Evolutionary conservation across 2,329 filamentous ascomycete genomes (phyloP).

Genomic region (Trichoderma cornu-damae): DNA sequence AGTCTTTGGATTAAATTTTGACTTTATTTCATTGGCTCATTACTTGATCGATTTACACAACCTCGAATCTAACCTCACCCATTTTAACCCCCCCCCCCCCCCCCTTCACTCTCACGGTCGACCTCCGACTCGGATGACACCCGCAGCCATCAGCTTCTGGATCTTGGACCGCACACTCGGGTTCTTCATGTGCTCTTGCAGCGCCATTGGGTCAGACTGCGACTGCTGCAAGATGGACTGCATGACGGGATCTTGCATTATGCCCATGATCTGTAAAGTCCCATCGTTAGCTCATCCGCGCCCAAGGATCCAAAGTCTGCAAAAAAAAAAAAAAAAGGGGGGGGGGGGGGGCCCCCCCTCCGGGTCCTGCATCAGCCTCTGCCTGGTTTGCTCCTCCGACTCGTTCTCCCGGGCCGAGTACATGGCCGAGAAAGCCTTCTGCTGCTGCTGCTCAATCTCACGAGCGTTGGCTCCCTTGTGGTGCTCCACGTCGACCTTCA

Average conservation of each 20-base stretch:
- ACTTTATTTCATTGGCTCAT: constrained; percentile 12
- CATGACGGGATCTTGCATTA: constrained; percentile 96
- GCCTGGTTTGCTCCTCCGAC: constrained; percentile 91
- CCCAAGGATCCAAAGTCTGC: background rate
- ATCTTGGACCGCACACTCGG: constrained; percentile 78
- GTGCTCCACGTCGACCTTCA: constrained; percentile 65
- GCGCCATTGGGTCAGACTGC: constrained; percentile 82
- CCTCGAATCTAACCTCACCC: background rate
- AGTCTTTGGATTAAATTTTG: too few species aligned
- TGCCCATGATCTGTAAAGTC: constrained; percentile 65
- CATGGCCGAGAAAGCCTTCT: constrained; percentile 88
- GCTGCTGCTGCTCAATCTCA: constrained; percentile 90
- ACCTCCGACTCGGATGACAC: constrained; percentile 73
- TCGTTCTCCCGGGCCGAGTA: constrained; percentile 88
- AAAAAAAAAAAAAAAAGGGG: constrained; percentile 19
- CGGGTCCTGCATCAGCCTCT: constrained; percentile 82
- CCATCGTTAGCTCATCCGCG: background rate
- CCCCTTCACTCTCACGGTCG: constrained; percentile 21
- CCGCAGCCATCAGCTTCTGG: constrained; percentile 88
- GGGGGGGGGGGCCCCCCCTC: constrained; percentile 57
- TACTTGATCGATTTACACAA: constrained; percentile 9
- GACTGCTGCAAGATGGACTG: constrained; percentile 95
- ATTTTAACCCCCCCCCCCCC: too few species aligned
- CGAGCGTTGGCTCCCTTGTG: constrained; percentile 71
- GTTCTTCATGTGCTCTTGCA: constrained; percentile 98